Evolutionary conservation across 2,329 filamentous ascomycete genomes (phyloP).

Genomic region (Sporothrix mexicana): DNA sequence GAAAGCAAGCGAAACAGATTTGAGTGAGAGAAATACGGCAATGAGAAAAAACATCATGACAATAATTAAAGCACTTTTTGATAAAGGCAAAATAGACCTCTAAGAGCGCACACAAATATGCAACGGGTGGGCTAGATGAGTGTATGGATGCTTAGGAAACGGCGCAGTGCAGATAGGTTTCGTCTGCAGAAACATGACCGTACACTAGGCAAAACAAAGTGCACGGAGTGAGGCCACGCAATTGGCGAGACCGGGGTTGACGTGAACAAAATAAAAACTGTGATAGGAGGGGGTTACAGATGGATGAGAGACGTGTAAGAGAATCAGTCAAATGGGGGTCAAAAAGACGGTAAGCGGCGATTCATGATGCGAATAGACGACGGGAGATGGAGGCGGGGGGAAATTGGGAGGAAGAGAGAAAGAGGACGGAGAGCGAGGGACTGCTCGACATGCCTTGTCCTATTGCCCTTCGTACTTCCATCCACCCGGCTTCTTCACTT

Average conservation of each 20-base stretch:
- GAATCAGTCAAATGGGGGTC: neutral
- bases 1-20: neutral
- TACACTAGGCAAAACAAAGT: constrained; percentile 28
- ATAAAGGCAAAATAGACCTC: neutral
- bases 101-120: neutral
- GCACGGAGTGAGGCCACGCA: neutral
- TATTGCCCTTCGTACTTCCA: neutral
- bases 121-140: neutral
- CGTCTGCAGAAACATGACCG: neutral
- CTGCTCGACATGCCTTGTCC: constrained; percentile 7
- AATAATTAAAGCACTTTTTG: neutral
- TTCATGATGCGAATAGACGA: neutral
- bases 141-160: too few species aligned
- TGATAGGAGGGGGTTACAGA: neutral
- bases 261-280: constrained; percentile 4
- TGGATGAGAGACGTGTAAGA: neutral
- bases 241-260: constrained; percentile 30
- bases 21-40: neutral
- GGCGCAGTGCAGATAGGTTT: too few species aligned
- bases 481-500: neutral
- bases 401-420: neutral
- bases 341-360: neutral
- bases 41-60: neutral
- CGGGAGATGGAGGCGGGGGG: neutral
- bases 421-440: neutral